phyloP scores from a whole-genome alignment of 345 rosid genomes.

The Turritis glabra region DNA sequence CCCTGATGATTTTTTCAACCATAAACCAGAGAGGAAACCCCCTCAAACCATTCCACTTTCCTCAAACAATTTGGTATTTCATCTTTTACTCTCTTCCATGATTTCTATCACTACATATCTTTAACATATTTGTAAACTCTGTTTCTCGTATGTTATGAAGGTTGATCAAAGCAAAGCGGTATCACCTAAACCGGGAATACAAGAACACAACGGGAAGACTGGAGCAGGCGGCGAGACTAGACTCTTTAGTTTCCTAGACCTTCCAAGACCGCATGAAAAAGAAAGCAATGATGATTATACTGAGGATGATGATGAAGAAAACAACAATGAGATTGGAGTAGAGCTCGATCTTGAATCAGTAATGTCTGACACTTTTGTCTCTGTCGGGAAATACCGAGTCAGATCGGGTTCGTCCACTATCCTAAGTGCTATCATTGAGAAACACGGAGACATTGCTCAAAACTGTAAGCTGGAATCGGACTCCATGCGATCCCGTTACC shows the following conservation, averaged over 20 bases:
- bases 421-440: conserved; percentile 54
- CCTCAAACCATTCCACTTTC: conserved; percentile 27
- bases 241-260: conserved; percentile 17
- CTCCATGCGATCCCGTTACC: conserved; percentile 66
- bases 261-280: conserved; percentile 9
- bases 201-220: conserved; percentile 20
- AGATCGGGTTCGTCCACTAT: conserved; percentile 51
- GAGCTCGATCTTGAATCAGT: conserved; percentile 54
- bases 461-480: conserved; percentile 64
- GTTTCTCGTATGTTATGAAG: conserved; percentile 3
- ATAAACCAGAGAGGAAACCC: conserved; percentile 41
- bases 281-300: conserved; percentile 30
- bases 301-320: conserved; percentile 42
- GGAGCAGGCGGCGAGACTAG: neutral
- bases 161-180: conserved; percentile 17
- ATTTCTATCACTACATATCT: neutral
- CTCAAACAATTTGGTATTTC: conserved; percentile 25
- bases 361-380: conserved; percentile 60
- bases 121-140: neutral
- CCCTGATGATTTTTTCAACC: conserved; percentile 46
- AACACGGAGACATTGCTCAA: conserved; percentile 77
- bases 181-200: conserved; percentile 21
- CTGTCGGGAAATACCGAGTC: conserved; percentile 74
- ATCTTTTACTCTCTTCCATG: neutral
- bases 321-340: conserved; percentile 31